Conservation (phyloP, 352 stramenopile species). For the Phytopythium helicoides region DNA sequence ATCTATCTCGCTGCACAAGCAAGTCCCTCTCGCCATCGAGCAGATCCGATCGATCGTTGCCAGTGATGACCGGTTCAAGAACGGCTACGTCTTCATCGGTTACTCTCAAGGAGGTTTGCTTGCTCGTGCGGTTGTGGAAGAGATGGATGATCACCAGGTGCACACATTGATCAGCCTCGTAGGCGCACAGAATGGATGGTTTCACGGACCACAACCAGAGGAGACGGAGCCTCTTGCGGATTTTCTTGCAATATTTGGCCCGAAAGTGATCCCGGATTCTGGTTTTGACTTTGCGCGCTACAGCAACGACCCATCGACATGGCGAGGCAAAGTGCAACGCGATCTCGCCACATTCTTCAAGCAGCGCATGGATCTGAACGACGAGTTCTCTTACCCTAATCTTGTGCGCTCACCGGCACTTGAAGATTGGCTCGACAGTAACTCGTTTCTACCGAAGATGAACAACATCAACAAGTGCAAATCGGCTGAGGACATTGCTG, state of each 20-base stretch:
- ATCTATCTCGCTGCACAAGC: slow-evolving; percentile 27
- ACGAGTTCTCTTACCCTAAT: slow-evolving; percentile 40
- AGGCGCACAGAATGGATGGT: slow-evolving; percentile 44
- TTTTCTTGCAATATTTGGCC: slow-evolving; percentile 30
- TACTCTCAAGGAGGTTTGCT: slow-evolving; percentile 43
- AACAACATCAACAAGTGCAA: slow-evolving; percentile 18
- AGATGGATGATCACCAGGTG: slow-evolving; percentile 56
- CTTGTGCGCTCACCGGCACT: slow-evolving; percentile 28
- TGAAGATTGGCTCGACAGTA: slow-evolving; percentile 21
- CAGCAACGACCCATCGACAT: background rate
- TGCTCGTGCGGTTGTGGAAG: slow-evolving; percentile 42
- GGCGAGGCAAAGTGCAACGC: slow-evolving; percentile 29
- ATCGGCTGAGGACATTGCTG: slow-evolving; percentile 12
- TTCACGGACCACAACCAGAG: slow-evolving; percentile 39
- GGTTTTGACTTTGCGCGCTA: slow-evolving; percentile 34
- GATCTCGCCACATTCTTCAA: slow-evolving; percentile 27
- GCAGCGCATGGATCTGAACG: slow-evolving; percentile 23
- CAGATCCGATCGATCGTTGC: slow-evolving; percentile 33
- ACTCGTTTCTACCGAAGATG: slow-evolving; percentile 14
- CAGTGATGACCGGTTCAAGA: slow-evolving; percentile 30
- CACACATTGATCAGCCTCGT: slow-evolving; percentile 43
- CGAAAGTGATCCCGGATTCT: slow-evolving; percentile 17
- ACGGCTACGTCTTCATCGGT: slow-evolving; percentile 47
- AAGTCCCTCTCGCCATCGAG: slow-evolving; percentile 40
- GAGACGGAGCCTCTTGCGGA: slow-evolving; percentile 26